Conservation (phyloP, 441 rosid species). For the Adansonia rubrostipa region DNA sequence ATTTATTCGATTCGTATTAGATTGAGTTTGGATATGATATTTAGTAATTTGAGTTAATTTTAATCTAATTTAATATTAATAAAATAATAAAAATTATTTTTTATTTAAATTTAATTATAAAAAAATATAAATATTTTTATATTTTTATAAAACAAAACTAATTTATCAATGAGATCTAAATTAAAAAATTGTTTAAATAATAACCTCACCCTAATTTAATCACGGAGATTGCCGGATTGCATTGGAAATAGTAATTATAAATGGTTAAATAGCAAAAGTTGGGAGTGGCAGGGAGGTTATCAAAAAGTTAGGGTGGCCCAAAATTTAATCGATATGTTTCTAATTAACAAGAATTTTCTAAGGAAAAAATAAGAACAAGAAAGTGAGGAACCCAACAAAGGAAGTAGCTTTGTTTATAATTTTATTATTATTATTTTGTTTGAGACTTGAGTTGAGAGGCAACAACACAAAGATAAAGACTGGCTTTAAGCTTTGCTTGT, state of each 20-base stretch:
- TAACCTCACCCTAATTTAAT: too few species aligned
- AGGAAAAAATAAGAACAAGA: constrained; percentile 24
- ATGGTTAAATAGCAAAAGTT: constrained; percentile 9
- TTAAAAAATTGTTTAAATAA: too few species aligned
- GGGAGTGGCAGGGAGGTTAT: constrained; percentile 2
- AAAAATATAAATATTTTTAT: too few species aligned
- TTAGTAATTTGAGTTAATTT: too few species aligned
- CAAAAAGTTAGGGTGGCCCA: constrained; percentile 11
- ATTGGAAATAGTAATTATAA: not conserved
- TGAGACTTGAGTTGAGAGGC: not conserved
- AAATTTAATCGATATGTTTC: not conserved
- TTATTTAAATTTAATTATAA: too few species aligned
- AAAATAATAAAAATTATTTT: too few species aligned
- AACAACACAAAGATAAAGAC: constrained; percentile 17
- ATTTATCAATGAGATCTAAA: too few species aligned
- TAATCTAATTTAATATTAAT: too few species aligned
- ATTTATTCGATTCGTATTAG: too few species aligned
- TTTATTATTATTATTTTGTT: not conserved
- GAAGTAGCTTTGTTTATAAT: constrained; percentile 21
- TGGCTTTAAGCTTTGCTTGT: constrained; percentile 34
- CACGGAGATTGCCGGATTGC: not conserved
- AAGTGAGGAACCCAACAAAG: constrained; percentile 19
- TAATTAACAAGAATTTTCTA: not conserved
- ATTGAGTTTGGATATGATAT: too few species aligned
- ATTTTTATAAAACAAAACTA: too few species aligned